Evolutionary conservation across 208 protist species (phyloP), one percentile per base, ranked within the genome.

Genomic region (Trypanosomatidae sp.): DNA sequence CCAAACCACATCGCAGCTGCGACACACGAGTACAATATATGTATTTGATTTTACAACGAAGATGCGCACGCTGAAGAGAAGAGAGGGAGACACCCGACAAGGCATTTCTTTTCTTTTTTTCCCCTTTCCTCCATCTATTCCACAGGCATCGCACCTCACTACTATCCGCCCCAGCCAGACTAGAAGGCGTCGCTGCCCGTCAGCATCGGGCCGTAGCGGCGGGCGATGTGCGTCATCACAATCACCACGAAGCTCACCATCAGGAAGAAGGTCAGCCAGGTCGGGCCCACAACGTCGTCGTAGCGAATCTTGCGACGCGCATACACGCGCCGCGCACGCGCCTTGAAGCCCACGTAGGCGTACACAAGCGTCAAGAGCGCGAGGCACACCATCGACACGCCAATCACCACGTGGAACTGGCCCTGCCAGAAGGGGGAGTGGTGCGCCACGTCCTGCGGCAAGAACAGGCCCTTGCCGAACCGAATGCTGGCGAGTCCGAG

Each of bases 191-290:
- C 86, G 69, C 82, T 92, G 46, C 80, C 76, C 1, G 88, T 94
- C 25, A 96, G 77, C 91, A 96, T 96, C 1, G 91, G 91, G 6
- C 92, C 92, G 73, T 96, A 96, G 28, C 92, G 89, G 19, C 76
- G 70, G 33, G 86, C 82, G 5, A 96, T 74, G 72, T 93, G 86
- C 64, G 73, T 85, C 70, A 81, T 79, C 0, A 74, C 79, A 0
- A 85, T 75, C 22, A 90, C 66, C 25, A 82, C 69, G 56, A 96
- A 84, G 43, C 73, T 76, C 41, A 79, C 49, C n/a, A 46, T 70
- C 6, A 96, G n/a, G 56, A 91, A 66, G 66, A 91, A 69, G n/a
- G 92, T 93, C 62, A 96, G 73, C 66, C 64, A 77, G 36, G 79
- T 91, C 43, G 92, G 90, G 5, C 88, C 89, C 22, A 74, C 71